Conservation (phyloP, 2,329 filamentous ascomycete species). For the Aspergillus sp. region DNA sequence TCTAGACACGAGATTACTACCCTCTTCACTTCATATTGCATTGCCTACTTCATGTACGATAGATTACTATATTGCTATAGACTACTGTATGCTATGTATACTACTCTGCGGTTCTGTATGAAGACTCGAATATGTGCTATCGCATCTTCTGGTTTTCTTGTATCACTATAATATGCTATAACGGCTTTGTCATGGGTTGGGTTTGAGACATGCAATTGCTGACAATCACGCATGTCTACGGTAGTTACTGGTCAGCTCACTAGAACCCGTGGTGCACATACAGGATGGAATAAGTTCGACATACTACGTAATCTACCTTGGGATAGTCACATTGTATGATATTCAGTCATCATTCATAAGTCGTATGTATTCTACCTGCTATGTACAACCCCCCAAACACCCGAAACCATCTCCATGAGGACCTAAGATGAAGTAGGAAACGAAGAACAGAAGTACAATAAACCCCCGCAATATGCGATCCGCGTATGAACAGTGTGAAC, state of each 20-base stretch:
- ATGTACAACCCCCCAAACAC: constrained; percentile 1
- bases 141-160: no score
- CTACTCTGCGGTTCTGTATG: no score
- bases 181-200: no score
- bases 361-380: constrained; percentile 1
- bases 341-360: constrained; percentile 4
- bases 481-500: not conserved
- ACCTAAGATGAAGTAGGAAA: no score
- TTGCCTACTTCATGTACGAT: not conserved
- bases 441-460: not conserved
- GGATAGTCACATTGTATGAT: no score
- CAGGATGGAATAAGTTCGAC: no score
- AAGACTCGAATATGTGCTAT: no score
- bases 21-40: no score
- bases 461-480: not conserved
- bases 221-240: not conserved
- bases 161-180: no score
- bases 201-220: not conserved
- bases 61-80: not conserved
- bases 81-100: no score
- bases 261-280: not conserved
- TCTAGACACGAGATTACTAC: not conserved
- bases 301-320: not conserved
- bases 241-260: not conserved
- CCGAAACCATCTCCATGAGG: not conserved